Base-by-base conservation (phyloP, 768 basidiomycete species). In the Leccinellum rugosiceps region DNA sequence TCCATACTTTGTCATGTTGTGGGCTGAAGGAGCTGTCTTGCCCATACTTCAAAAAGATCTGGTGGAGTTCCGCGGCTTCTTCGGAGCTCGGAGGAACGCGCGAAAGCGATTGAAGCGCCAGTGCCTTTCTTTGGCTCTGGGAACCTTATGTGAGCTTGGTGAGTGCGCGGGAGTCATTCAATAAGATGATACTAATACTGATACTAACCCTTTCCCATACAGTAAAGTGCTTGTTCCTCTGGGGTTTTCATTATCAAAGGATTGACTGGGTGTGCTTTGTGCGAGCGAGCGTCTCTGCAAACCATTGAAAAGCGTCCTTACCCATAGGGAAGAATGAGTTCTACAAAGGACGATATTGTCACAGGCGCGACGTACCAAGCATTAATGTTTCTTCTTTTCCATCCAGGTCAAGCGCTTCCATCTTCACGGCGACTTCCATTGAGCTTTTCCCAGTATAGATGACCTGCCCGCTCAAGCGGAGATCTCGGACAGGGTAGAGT, bases 231-330 rank as follows among this genome's bases (percentile, higher is more conserved):
- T 28, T 78, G 71, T 69, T 93, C 91, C 63, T 89, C 88, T 3
- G 80, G 72, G 0, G 83, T 84, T 17, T 77, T 72, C 26, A 86
- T 75, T 7, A 78, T 71, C 14, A 94, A 74, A 8, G 81, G 82
- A 62, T 88, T 86, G 25, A 94, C 84, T 9, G 79, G 72, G 35
- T 79, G 75, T 0, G 91, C 84, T 51, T 78, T 80, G 59, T 86
- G 83, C 3, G 88, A 88, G 14, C 70, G 68, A 0, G 87, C 81
- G 64, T 92, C 86, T 56, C 90, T 76, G 67, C 89, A 92, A 7
- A 93, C 91, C 91, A 94, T 94, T 0, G 87, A 86, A 75, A 94
- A 94, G n/a, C 91, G 83, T n/a, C 92, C 92, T 91, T 4, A 44
- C 28, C 34, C 11, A 52, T 4, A 23, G 38, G n/a, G 17, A 11